Evolutionary conservation across 805 yeast species (phyloP).

Genomic region (Saitoella complicata): DNA sequence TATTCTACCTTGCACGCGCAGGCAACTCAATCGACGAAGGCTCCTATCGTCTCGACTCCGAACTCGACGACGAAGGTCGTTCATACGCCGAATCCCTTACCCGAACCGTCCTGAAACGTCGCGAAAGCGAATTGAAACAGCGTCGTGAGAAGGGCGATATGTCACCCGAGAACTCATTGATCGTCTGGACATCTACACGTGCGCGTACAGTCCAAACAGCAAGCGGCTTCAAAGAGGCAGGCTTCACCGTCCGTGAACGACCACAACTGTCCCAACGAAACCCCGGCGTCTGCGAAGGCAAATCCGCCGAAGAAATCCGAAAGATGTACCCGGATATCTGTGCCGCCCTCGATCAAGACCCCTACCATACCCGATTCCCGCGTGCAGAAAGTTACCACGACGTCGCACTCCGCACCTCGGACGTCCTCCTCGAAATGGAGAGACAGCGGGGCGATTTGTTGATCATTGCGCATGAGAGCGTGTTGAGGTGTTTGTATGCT

Average conservation of each 20-base stretch:
- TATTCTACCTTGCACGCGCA: constrained; percentile 69
- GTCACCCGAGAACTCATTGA: constrained; percentile 22
- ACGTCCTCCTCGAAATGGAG: constrained; percentile 84
- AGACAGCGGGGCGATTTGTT: constrained; percentile 65
- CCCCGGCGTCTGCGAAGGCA: constrained; percentile 72
- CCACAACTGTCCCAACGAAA: constrained; percentile 75
- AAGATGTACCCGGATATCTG: constrained; percentile 53
- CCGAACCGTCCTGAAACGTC: constrained; percentile 32
- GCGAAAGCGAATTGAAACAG: constrained; percentile 10
- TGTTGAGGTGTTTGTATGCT: constrained; percentile 78
- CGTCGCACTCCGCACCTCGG: constrained; percentile 85
- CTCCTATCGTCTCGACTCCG: constrained; percentile 62
- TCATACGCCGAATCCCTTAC: constrained; percentile 51
- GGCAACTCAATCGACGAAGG: constrained; percentile 32
- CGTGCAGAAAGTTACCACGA: constrained; percentile 94
- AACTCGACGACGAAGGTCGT: constrained; percentile 57
- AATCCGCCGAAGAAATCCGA: constrained; percentile 44
- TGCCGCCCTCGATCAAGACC: constrained; percentile 50
- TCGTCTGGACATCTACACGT: constrained; percentile 93
- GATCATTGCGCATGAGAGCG: constrained; percentile 85
- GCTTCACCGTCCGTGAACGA: constrained; percentile 54
- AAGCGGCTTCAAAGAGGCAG: constrained; percentile 40
- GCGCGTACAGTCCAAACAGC: constrained; percentile 71
- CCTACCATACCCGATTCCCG: constrained; percentile 83
- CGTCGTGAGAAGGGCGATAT: constrained; percentile 6